Conservation (phyloP, 805 yeast species). For the Lipomyces yamanashiensis region DNA sequence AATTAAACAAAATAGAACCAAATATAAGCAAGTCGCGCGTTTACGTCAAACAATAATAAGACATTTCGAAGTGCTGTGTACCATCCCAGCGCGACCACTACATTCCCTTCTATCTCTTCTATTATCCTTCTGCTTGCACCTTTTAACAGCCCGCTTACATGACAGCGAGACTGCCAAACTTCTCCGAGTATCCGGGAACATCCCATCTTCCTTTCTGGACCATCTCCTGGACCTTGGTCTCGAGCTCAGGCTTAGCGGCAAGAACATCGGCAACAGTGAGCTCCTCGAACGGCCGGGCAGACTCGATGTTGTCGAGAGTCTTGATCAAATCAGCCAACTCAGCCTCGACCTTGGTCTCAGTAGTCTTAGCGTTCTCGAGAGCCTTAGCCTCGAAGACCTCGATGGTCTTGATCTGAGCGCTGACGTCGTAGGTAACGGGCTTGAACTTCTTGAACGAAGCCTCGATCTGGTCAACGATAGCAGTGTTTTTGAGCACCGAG, state of each 20-base stretch:
- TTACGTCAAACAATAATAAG: neutral
- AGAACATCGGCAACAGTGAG: conserved; percentile 93
- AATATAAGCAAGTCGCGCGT: too few relatives aligned
- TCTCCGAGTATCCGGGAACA: conserved; percentile 97
- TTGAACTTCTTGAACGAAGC: conserved; percentile 72
- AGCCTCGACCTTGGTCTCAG: conserved; percentile 84
- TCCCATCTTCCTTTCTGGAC: conserved; percentile 96
- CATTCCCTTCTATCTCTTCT: neutral
- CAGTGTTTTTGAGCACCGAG: conserved; percentile 76
- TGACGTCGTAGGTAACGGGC: conserved; percentile 83
- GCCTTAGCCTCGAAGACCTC: conserved; percentile 95
- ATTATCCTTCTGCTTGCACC: neutral
- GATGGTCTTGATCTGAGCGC: conserved; percentile 88
- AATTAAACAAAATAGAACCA: neutral
- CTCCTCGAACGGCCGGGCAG: conserved; percentile 97
- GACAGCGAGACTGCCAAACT: conserved; percentile 94
- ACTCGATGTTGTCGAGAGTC: conserved; percentile 90
- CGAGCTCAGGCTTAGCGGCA: conserved; percentile 96
- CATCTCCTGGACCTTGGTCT: conserved; percentile 92
- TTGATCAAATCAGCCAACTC: conserved; percentile 84
- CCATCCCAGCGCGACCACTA: neutral
- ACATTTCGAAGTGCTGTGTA: neutral
- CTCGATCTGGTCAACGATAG: conserved; percentile 80
- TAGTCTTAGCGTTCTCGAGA: conserved; percentile 88
- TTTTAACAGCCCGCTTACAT: conserved; percentile 53